Evolutionary conservation across 306 rosid genomes (phyloP).

Genomic region (Vicia faba): DNA sequence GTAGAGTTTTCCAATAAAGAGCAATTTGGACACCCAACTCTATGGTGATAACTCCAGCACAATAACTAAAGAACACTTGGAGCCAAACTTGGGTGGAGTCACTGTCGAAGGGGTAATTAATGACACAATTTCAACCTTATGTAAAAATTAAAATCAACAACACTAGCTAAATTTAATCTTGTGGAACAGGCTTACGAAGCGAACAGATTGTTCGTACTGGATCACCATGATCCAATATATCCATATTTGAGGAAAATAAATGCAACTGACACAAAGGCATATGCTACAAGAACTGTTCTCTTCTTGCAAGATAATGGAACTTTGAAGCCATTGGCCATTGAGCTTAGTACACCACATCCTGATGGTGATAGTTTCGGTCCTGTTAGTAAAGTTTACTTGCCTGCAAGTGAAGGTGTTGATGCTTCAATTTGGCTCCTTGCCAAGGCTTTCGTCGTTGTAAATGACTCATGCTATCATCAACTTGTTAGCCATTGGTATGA

Average conservation of each 20-base stretch:
- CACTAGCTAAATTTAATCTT: not conserved
- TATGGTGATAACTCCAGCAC: conserved; percentile 67
- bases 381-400: conserved; percentile 51
- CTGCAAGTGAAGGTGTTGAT: conserved; percentile 60
- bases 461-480: conserved; percentile 86
- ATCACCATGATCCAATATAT: conserved; percentile 63
- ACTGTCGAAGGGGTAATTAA: conserved; percentile 54
- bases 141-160: not conserved
- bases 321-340: conserved; percentile 72
- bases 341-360: conserved; percentile 60
- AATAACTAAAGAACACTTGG: conserved; percentile 52
- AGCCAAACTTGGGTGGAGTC: conserved; percentile 55
- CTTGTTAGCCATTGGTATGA: conserved; percentile 78
- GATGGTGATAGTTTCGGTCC: conserved; percentile 61
- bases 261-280: conserved; percentile 49
- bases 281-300: conserved; percentile 63
- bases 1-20: conserved; percentile 70
- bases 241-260: conserved; percentile 67
- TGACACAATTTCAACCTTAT: not conserved
- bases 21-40: conserved; percentile 56
- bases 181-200: conserved; percentile 51
- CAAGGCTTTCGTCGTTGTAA: conserved; percentile 83
- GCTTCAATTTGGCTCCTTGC: conserved; percentile 69
- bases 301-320: conserved; percentile 67
- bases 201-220: conserved; percentile 60